phyloP scores from a whole-genome alignment of 2,329 filamentous ascomycete genomes.

The Fusarium annulatum region DNA sequence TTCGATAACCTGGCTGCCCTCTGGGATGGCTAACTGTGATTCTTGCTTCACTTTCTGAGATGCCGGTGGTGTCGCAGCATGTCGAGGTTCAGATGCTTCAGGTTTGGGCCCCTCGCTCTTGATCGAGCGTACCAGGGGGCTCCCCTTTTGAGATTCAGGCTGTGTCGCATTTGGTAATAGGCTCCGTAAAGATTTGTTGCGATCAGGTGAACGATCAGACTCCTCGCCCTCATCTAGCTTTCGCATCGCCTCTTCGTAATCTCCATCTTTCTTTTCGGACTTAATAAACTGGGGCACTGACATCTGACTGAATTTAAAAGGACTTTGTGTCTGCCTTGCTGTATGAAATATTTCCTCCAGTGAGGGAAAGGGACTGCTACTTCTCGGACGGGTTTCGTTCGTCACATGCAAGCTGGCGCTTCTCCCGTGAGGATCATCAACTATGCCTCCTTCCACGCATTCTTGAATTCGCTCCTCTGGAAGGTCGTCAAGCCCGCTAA shows the following conservation, averaged over 20 bases:
- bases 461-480: slow-evolving; percentile 38
- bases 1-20: slow-evolving; percentile 49
- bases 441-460: slow-evolving; percentile 40
- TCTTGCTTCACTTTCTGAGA: slow-evolving; percentile 27
- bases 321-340: slow-evolving; percentile 52
- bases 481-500: slow-evolving; percentile 49
- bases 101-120: slow-evolving; percentile 11
- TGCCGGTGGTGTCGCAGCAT: slow-evolving; percentile 15
- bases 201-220: slow-evolving; percentile 40
- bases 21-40: slow-evolving; percentile 43
- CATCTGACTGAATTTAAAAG: slow-evolving; percentile 44
- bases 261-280: slow-evolving; percentile 45
- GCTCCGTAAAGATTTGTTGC: slow-evolving; percentile 41
- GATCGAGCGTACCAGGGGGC: slow-evolving; percentile 2
- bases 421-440: slow-evolving; percentile 23
- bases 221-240: slow-evolving; percentile 53
- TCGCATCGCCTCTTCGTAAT: slow-evolving; percentile 59
- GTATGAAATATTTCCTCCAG: slow-evolving; percentile 56
- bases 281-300: slow-evolving; percentile 44
- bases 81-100: neutral
- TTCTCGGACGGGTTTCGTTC: slow-evolving; percentile 33
- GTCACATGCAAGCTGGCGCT: slow-evolving; percentile 30
- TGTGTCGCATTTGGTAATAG: slow-evolving; percentile 52
- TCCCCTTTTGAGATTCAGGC: slow-evolving; percentile 25
- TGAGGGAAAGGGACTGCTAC: slow-evolving; percentile 51